These are phyloP conservation scores for Aspergillus homomorphus DNA, from an alignment of 495 filamentous ascomycete genomes.

Conservation along the genomic window DNA sequence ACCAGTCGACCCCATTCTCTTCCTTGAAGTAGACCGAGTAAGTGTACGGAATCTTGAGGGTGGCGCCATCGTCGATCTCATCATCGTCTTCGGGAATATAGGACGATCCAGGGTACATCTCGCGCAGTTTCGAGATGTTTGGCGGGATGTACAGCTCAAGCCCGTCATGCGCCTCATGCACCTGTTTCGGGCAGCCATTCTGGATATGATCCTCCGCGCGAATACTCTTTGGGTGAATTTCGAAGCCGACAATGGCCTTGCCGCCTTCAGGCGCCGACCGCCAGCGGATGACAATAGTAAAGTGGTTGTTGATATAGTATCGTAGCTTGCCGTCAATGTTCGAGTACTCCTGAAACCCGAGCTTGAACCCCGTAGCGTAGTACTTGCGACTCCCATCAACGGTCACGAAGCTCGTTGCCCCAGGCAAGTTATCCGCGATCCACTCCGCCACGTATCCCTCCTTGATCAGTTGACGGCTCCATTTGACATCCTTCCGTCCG, in stretches of 20 bases:
- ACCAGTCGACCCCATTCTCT: constrained; percentile 80
- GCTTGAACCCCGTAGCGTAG: constrained; percentile 93
- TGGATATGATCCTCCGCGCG: constrained; percentile 56
- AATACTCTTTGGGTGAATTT: constrained; percentile 89
- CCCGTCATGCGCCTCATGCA: constrained; percentile 58
- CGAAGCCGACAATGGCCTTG: constrained; percentile 87
- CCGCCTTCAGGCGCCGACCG: constrained; percentile 70
- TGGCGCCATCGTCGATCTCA: constrained; percentile 64
- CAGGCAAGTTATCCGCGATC: constrained; percentile 95
- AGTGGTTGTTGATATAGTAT: constrained; percentile 87
- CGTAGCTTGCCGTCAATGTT: constrained; percentile 57
- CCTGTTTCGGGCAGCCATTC: constrained; percentile 63
- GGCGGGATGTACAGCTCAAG: constrained; percentile 67
- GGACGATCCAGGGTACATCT: constrained; percentile 57
- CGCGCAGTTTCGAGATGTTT: constrained; percentile 54
- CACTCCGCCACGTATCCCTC: constrained; percentile 90
- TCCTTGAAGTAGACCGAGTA: constrained; percentile 94
- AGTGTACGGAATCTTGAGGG: constrained; percentile 77
- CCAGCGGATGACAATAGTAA: constrained; percentile 84
- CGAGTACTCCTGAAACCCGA: constrained; percentile 73
- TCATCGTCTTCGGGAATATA: constrained; percentile 55
- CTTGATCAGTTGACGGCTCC: constrained; percentile 69
- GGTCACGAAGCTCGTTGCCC: constrained; percentile 89
- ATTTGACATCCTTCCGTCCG: constrained; percentile 62
- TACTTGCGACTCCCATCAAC: constrained; percentile 86